Conservation (phyloP, 306 rosid genomes). For the Pterocarpus santalinus region DNA sequence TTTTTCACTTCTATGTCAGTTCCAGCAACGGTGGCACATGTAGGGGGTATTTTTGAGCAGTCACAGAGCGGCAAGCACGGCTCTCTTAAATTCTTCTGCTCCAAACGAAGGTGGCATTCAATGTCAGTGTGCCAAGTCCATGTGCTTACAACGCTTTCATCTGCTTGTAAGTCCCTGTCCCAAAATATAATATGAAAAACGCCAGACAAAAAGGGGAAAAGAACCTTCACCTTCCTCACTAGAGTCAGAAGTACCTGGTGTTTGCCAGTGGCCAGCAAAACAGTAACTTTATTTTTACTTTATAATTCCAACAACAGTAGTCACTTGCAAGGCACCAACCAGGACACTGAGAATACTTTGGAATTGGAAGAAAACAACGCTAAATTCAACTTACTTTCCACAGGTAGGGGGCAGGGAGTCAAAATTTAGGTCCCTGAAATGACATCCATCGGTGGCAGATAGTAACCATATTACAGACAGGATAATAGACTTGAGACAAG, state of each 20-base stretch:
- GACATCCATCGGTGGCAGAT: conserved; percentile 37
- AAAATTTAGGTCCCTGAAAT: conserved; percentile 35
- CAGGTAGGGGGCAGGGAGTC: conserved; percentile 17
- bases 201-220: neutral
- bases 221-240: conserved; percentile 8
- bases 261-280: neutral
- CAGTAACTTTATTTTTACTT: neutral
- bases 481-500: conserved; percentile 37
- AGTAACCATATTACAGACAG: conserved; percentile 38
- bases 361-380: conserved; percentile 5
- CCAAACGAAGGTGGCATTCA: conserved; percentile 34
- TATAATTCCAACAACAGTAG: neutral
- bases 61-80: neutral
- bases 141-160: conserved; percentile 4
- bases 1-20: conserved; percentile 20
- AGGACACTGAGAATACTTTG: conserved; percentile 15
- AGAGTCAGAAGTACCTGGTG: neutral
- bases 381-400: conserved; percentile 15
- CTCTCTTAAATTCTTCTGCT: conserved; percentile 16
- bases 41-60: neutral
- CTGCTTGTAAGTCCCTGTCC: neutral
- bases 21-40: neutral
- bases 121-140: neutral
- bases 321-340: conserved; percentile 1
- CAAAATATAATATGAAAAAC: conserved; percentile 2